These are phyloP conservation scores for Apiospora arundinis DNA, from an alignment of 2,329 filamentous ascomycete species.

Conservation along the genomic window DNA sequence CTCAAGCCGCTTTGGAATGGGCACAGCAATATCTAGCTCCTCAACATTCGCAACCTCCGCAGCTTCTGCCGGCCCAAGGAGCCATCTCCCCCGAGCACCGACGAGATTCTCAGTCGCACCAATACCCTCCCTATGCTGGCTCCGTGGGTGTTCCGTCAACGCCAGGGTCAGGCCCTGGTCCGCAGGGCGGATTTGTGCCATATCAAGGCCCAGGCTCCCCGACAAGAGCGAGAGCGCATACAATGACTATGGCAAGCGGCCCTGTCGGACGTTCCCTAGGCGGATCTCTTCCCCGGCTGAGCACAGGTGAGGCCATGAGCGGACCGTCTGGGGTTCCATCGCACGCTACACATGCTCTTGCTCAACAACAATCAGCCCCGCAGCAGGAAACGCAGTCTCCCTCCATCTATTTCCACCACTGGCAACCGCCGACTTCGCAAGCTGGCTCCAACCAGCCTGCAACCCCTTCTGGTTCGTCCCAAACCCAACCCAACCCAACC, in stretches of 20 bases:
- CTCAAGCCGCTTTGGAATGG: slow-evolving; percentile 69
- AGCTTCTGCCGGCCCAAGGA: slow-evolving; percentile 54
- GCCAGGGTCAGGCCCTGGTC: slow-evolving; percentile 48
- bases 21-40: slow-evolving; percentile 67
- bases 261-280: slow-evolving; percentile 46
- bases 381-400: slow-evolving; percentile 72
- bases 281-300: slow-evolving; percentile 50
- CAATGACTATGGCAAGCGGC: slow-evolving; percentile 46
- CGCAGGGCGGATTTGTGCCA: slow-evolving; percentile 47
- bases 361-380: slow-evolving; percentile 58
- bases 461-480: slow-evolving; percentile 77
- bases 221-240: slow-evolving; percentile 56
- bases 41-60: neutral
- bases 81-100: slow-evolving; percentile 61
- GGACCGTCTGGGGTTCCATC: slow-evolving; percentile 45
- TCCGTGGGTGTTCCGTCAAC: slow-evolving; percentile 50
- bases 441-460: slow-evolving; percentile 69
- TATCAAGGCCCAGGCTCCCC: slow-evolving; percentile 56
- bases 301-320: slow-evolving; percentile 50
- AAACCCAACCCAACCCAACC: slow-evolving; percentile 56
- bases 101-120: slow-evolving; percentile 57
- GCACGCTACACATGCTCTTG: slow-evolving; percentile 53
- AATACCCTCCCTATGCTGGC: slow-evolving; percentile 49
- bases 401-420: slow-evolving; percentile 90
- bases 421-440: slow-evolving; percentile 80